These are phyloP conservation scores for Vararia minispora DNA, from an alignment of 768 basidiomycete genomes.

Conservation along the genomic window DNA sequence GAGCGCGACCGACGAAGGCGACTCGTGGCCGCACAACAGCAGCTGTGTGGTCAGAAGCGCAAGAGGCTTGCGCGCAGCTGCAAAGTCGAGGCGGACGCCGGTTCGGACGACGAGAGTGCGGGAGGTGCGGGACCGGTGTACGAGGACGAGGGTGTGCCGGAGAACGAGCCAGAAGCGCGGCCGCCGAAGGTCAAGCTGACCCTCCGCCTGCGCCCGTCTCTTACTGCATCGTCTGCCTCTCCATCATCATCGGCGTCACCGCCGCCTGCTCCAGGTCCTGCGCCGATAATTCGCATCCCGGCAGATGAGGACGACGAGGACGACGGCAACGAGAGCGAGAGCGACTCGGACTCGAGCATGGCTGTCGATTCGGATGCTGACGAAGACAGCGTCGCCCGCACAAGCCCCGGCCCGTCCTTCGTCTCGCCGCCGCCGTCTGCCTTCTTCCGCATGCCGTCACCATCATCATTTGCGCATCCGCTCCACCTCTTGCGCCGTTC, in stretches of 20 bases:
- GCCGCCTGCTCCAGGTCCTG: constrained; percentile 11
- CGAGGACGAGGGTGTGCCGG: too few relatives aligned
- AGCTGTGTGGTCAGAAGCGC: constrained; percentile 37
- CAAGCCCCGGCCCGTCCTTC: constrained; percentile 42
- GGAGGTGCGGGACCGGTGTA: too few relatives aligned
- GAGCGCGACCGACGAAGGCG: constrained; percentile 17
- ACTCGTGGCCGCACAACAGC: constrained; percentile 24
- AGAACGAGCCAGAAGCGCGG: constrained; percentile 24
- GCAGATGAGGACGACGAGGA: constrained; percentile 26
- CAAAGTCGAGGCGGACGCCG: constrained; percentile 15
- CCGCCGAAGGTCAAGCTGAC: constrained; percentile 65
- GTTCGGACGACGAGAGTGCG: too few relatives aligned
- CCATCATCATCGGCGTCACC: constrained; percentile 14
- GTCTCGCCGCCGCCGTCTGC: constrained; percentile 44
- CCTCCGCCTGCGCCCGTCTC: constrained; percentile 46
- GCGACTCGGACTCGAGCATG: constrained; percentile 8
- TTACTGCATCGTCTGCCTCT: constrained; percentile 20
- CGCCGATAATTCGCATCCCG: constrained; percentile 12
- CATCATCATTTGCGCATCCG: constrained; percentile 18
- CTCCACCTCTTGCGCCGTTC: constrained; percentile 34
- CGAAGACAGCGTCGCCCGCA: neutral
- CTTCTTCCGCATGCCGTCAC: constrained; percentile 24
- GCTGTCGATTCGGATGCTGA: constrained; percentile 15
- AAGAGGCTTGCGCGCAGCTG: constrained; percentile 28
- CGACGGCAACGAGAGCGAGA: constrained; percentile 22